These are phyloP conservation scores for Suhomyces yuchorum DNA, from an alignment of 1,139 yeast species.

Conservation along the genomic window DNA sequence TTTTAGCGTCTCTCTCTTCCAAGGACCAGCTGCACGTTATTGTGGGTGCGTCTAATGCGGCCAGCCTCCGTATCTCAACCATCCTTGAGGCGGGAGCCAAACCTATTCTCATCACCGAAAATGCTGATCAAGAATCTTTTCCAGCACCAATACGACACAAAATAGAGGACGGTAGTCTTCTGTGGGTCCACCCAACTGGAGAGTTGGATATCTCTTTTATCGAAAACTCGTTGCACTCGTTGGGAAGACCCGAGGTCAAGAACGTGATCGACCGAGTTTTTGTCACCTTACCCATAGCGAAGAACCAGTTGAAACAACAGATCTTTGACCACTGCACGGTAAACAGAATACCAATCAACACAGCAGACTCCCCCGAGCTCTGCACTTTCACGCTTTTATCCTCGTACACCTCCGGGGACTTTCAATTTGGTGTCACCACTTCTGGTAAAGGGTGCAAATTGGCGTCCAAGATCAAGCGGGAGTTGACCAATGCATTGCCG, in stretches of 20 bases:
- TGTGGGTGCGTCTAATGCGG: conserved; percentile 58
- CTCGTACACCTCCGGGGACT: conserved; percentile 67
- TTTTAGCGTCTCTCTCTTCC: conserved; percentile 55
- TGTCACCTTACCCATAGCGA: conserved; percentile 47
- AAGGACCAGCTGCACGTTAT: conserved; percentile 60
- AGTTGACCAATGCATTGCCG: conserved; percentile 67
- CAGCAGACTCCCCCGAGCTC: conserved; percentile 68
- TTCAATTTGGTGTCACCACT: conserved; percentile 84
- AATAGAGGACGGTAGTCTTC: conserved; percentile 26
- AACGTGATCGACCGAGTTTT: conserved; percentile 74
- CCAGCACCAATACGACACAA: conserved; percentile 28
- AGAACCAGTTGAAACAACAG: conserved; percentile 29
- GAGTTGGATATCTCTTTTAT: conserved; percentile 30
- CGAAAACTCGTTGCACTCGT: conserved; percentile 34
- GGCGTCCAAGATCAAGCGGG: conserved; percentile 79
- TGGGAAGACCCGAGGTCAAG: conserved; percentile 68
- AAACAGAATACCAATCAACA: conserved; percentile 78
- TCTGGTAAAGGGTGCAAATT: conserved; percentile 88
- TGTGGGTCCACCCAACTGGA: conserved; percentile 27
- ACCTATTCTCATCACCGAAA: conserved; percentile 49
- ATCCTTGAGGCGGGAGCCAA: conserved; percentile 59
- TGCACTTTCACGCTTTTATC: conserved; percentile 81
- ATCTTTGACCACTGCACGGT: conserved; percentile 55
- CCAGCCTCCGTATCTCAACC: conserved; percentile 52
- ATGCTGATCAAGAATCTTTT: conserved; percentile 16